Evolutionary conservation across 2,329 filamentous ascomycete genomes (phyloP), one percentile per base, ranked within the genome.

Genomic region (Thielaviopsis punctulata): DNA sequence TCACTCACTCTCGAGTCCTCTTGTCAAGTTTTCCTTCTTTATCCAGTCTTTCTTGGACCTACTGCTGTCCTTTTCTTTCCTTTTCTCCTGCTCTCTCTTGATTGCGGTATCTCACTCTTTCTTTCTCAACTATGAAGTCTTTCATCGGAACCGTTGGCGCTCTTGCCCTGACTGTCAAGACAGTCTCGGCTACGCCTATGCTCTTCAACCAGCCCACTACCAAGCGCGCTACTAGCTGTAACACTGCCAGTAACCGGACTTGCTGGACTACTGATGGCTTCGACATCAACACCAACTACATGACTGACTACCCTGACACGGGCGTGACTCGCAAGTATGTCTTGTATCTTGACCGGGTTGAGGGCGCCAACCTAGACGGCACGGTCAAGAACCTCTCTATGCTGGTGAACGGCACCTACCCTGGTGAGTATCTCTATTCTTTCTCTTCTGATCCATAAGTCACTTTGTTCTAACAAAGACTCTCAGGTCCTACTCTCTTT

Each of bases 251-350:
- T 19, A 60, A 60, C 53, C 57, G 59, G 44, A 50, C 52, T 8
- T 60, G 59, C 47, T 60, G 59, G 59, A 53, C 50, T 2, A 33
- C 44, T n/a, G 47, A 57, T n/a, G 58, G 58, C 54, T 68, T 65
- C 41, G 52, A 55, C 45, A 65, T 68, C 44, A 56, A 56, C 21
- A 57, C 57, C 1, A 53, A 58, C 6, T 57, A 63, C 18, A 60
- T 62, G 12, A 60, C 62, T 21, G 61, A 59, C 45, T 64, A 65
- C 36, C 65, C 64, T 0, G 62, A 61, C 44, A 66, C 58, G 5
- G 57, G 57, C 1, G 52, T 53, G n/a, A 59, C 58, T 36, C 51
- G 25, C 8, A 10, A 59, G 56, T 60, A 60, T 21, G 43, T 52
- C 2, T 41, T 58, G 18, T 52, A 55, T 3, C 47, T 60, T 18